These are phyloP conservation scores for Coffea eugenioides DNA, from an alignment of 257 asterid species.

Conservation along the genomic window DNA sequence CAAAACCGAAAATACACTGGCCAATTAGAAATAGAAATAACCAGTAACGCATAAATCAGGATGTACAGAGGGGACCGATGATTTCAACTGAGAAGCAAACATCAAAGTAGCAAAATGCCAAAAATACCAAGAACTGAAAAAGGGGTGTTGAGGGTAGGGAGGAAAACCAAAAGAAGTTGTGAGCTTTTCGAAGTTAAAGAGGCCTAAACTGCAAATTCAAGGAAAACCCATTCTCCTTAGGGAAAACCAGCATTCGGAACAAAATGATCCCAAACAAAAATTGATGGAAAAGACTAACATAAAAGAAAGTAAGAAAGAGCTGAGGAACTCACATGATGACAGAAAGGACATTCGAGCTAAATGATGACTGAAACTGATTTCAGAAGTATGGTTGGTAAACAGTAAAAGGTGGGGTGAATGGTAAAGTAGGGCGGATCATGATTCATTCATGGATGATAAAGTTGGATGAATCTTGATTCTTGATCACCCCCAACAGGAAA, in stretches of 20 bases:
- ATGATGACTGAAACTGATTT: neutral
- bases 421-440: neutral
- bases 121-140: neutral
- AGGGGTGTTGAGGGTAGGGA: neutral
- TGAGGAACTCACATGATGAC: slow-evolving; percentile 9
- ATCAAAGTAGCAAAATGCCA: neutral
- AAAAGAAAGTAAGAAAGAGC: neutral
- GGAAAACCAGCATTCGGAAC: neutral
- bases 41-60: neutral
- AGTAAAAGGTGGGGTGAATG: no score
- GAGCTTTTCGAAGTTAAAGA: neutral
- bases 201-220: neutral
- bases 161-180: neutral
- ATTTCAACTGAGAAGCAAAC: neutral
- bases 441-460: no score
- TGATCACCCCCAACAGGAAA: no score
- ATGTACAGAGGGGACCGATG: neutral
- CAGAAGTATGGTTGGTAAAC: neutral
- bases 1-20: neutral
- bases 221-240: neutral
- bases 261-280: neutral
- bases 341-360: neutral
- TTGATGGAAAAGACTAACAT: neutral
- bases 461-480: no score
- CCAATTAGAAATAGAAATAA: neutral